phyloP scores from a whole-genome alignment of 2,329 filamentous ascomycete genomes.

The Fusarium dlaminii region DNA sequence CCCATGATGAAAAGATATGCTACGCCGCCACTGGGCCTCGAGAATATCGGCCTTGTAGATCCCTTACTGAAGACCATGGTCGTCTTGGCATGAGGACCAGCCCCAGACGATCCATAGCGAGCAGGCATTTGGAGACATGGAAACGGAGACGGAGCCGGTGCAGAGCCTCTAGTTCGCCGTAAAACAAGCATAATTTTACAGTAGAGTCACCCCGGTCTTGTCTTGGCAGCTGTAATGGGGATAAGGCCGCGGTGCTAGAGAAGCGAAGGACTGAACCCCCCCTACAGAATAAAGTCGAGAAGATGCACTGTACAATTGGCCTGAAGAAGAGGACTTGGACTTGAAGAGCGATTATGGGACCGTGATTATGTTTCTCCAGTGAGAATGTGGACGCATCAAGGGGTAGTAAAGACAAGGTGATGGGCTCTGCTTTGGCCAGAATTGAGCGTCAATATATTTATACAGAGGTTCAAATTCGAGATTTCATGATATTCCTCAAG shows the following conservation, averaged over 20 bases:
- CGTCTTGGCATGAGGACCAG: constrained; percentile 15
- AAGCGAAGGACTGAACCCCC: constrained; percentile 16
- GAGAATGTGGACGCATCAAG: not conserved
- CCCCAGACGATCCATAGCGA: constrained; percentile 10
- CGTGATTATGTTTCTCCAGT: not conserved
- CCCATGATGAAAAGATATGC: not conserved
- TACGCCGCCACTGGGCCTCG: not conserved
- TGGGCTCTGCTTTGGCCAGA: not conserved
- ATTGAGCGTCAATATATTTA: not conserved
- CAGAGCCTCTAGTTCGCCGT: constrained; percentile 11
- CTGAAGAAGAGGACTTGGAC: not conserved
- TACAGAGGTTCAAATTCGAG: not conserved
- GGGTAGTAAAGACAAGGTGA: not conserved
- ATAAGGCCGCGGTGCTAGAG: constrained; percentile 7
- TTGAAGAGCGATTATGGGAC: not conserved
- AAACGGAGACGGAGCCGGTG: constrained; percentile 12
- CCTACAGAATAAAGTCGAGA: not conserved
- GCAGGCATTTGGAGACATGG: not conserved
- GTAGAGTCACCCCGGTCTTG: not conserved
- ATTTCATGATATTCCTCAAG: not conserved
- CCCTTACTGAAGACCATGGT: not conserved
- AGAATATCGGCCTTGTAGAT: not conserved
- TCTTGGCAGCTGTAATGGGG: constrained; percentile 26
- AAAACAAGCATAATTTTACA: constrained; percentile 34
- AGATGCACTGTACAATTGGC: not conserved